A percentile compares a stretch with the other conserved stretches of the same genome.
Evolutionary conservation across 139 green algal genomes (phyloP).

Genomic region (Trebouxia sp.): DNA sequence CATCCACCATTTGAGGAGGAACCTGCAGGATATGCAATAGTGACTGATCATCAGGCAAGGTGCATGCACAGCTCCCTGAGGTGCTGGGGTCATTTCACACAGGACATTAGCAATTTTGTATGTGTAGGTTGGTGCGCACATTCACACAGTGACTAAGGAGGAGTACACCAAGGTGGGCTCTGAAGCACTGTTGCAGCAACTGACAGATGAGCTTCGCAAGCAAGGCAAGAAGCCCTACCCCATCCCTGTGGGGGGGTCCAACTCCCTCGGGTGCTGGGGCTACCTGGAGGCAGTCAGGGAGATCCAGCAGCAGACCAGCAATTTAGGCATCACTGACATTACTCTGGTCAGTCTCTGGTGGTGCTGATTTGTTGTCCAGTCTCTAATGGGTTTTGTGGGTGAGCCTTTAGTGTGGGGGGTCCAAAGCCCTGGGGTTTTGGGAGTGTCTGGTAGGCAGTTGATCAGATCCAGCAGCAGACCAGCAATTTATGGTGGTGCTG

Average conservation of each 20-base stretch:
- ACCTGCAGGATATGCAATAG: too few species aligned
- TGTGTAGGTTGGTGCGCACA: slow-evolving; percentile 32
- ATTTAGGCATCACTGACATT: slow-evolving; percentile 70
- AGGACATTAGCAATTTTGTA: not conserved
- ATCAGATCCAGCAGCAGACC: slow-evolving; percentile 79
- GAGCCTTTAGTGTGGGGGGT: too few species aligned
- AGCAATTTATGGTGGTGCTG: not conserved
- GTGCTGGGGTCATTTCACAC: not conserved
- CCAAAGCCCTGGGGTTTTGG: slow-evolving; percentile 82
- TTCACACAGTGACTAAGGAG: slow-evolving; percentile 79
- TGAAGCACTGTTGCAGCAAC: slow-evolving; percentile 50
- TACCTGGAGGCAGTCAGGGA: slow-evolving; percentile 87
- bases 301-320: slow-evolving; percentile 66
- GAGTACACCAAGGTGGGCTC: slow-evolving; percentile 81
- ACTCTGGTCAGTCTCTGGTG: slow-evolving; percentile 59
- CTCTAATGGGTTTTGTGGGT: too few species aligned
- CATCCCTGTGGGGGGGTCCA: slow-evolving; percentile 90
- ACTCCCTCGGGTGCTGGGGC: slow-evolving; percentile 83
- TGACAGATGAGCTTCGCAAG: slow-evolving; percentile 62
- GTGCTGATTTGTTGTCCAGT: too few species aligned
- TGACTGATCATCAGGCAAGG: too few species aligned
- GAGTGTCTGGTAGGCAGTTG: slow-evolving; percentile 84
- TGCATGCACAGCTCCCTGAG: too few species aligned
- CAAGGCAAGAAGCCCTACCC: slow-evolving; percentile 80
- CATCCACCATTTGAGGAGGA: too few species aligned